A percentile compares a stretch with the other conserved stretches of the same genome.
phyloP scores from a whole-genome alignment of 148 eudicot genomes.

The Selenicereus undatus region DNA sequence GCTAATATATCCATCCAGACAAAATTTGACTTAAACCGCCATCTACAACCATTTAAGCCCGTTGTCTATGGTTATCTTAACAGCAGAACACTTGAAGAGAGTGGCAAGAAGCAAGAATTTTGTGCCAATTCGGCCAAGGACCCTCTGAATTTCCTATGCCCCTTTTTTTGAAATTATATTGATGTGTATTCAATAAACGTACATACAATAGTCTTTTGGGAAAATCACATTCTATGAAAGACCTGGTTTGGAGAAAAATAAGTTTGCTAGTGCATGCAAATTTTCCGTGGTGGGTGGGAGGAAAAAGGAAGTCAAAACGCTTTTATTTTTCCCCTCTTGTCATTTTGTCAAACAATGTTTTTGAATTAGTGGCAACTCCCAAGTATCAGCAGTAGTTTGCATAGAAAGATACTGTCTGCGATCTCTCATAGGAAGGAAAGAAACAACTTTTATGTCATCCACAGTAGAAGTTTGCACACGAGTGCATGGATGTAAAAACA shows the following conservation, averaged over 20 bases:
- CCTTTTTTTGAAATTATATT: too few species aligned
- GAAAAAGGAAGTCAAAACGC: neutral
- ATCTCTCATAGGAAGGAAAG: neutral
- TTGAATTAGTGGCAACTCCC: neutral
- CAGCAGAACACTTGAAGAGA: too few species aligned
- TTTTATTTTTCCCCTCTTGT: neutral
- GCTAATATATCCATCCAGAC: neutral
- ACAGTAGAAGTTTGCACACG: neutral
- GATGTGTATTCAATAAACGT: too few species aligned
- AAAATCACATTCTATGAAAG: neutral
- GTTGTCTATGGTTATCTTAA: too few species aligned
- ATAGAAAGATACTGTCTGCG: neutral
- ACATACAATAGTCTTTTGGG: neutral
- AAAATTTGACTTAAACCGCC: too few species aligned
- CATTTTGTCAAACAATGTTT: neutral
- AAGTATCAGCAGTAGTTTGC: neutral
- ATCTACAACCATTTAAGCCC: too few species aligned
- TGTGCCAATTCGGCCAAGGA: too few species aligned
- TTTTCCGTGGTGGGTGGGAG: constrained; percentile 1
- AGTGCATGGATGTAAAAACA: neutral
- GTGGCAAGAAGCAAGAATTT: too few species aligned
- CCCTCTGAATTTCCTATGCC: neutral
- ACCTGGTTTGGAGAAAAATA: neutral
- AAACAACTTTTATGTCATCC: neutral
- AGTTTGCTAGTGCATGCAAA: neutral